A percentile compares a stretch with the other conserved stretches of the same genome.
Conservation (phyloP, 2,329 filamentous ascomycete genomes). For the Fusarium annulatum region DNA sequence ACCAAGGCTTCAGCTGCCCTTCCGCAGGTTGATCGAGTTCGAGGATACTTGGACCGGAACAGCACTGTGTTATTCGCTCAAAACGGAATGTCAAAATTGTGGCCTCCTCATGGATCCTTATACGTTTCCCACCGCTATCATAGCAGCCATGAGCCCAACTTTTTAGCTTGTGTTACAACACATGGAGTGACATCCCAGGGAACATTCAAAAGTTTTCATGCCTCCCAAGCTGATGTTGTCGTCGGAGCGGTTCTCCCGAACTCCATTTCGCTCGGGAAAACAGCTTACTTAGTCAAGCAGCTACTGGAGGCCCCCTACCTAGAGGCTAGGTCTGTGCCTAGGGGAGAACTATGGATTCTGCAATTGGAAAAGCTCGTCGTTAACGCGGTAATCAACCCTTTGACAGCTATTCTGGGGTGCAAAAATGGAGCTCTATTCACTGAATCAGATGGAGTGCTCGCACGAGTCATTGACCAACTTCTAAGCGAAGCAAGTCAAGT, state of each 20-base stretch:
- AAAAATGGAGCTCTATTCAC: conserved; percentile 82
- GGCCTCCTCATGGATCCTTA: conserved; percentile 61
- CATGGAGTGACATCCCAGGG: conserved; percentile 66
- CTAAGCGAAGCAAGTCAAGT: conserved; percentile 80
- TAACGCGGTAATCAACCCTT: conserved; percentile 83
- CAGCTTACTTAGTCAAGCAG: conserved; percentile 55
- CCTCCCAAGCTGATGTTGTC: conserved; percentile 60
- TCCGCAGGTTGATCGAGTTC: conserved; percentile 68
- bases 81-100: conserved; percentile 82
- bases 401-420: conserved; percentile 82
- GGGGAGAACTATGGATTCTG: conserved; percentile 61
- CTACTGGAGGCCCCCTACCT: conserved; percentile 58
- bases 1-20: conserved; percentile 79
- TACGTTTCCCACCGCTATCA: conserved; percentile 58
- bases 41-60: conserved; percentile 67
- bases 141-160: conserved; percentile 65
- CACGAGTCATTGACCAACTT: conserved; percentile 73
- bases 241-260: conserved; percentile 59
- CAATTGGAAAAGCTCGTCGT: conserved; percentile 89
- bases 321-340: conserved; percentile 52
- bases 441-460: conserved; percentile 61
- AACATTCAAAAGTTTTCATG: conserved; percentile 63
- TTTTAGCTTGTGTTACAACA: conserved; percentile 74
- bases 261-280: conserved; percentile 13
- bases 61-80: conserved; percentile 88